Conservation (phyloP, 345 rosid genomes). For the Aquilaria malaccensis region DNA sequence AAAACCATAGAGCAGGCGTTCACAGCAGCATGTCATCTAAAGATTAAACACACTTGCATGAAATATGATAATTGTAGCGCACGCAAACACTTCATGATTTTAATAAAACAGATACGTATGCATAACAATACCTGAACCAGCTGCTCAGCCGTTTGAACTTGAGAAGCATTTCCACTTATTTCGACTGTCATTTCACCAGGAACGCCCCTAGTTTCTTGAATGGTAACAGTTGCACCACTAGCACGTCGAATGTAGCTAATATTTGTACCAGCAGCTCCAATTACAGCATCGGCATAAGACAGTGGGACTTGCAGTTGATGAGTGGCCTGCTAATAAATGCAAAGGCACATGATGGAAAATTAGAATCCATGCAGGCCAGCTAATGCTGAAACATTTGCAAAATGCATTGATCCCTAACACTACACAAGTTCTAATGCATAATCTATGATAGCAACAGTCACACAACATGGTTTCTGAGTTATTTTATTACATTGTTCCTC, state of each 20-base stretch:
- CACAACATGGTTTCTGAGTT: no score
- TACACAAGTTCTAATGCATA: no score
- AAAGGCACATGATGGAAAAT: slow-evolving; percentile 7
- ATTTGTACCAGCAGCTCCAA: slow-evolving; percentile 90
- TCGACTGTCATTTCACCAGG: slow-evolving; percentile 99
- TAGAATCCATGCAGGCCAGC: neutral
- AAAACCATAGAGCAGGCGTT: neutral
- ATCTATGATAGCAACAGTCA: no score
- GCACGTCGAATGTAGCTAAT: slow-evolving; percentile 95
- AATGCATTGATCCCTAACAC: no score
- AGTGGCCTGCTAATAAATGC: slow-evolving; percentile 47
- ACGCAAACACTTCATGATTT: neutral
- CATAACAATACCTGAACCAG: slow-evolving; percentile 67
- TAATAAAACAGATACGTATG: no score
- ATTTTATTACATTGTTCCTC: no score
- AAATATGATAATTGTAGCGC: neutral
- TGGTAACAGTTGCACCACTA: slow-evolving; percentile 95
- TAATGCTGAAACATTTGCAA: no score
- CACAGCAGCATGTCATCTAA: no score
- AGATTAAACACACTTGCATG: neutral
- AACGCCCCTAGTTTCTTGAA: slow-evolving; percentile 93
- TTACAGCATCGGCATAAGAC: slow-evolving; percentile 95
- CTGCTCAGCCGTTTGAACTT: slow-evolving; percentile 98
- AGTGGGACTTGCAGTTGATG: slow-evolving; percentile 95
- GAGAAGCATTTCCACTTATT: slow-evolving; percentile 91